Evolutionary conservation across 192 early-diverging fungal species (phyloP).

Genomic region (Coemansia sp.): DNA sequence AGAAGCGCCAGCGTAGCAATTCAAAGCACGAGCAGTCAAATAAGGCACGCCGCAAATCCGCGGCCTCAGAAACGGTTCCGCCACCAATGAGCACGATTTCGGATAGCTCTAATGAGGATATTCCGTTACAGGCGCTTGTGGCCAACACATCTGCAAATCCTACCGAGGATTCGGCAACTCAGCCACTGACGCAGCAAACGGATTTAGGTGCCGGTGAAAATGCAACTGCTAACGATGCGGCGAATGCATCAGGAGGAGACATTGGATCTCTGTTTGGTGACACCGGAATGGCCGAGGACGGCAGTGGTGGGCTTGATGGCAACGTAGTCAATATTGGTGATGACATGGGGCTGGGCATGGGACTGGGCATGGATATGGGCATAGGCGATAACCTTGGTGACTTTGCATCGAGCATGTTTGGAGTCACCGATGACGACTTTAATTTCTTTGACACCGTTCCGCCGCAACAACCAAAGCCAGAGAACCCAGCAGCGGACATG

Average conservation of each 20-base stretch:
- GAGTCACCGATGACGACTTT: conserved; percentile 55
- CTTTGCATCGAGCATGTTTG: conserved; percentile 43
- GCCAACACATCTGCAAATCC: neutral
- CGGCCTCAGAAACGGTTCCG: conserved; percentile 9
- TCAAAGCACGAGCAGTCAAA: conserved; percentile 23
- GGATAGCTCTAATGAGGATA: conserved; percentile 23
- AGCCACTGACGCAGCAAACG: neutral
- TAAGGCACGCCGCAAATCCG: conserved; percentile 40
- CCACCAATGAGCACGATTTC: conserved; percentile 15
- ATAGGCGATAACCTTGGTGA: conserved; percentile 36
- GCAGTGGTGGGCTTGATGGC: conserved; percentile 2
- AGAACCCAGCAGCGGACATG: neutral
- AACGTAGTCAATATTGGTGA: conserved; percentile 23
- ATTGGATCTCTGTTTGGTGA: conserved; percentile 48
- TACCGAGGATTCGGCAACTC: conserved; percentile 1
- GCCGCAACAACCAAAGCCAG: conserved; percentile 22
- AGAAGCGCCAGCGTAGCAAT: conserved; percentile 51
- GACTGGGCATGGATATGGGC: conserved; percentile 30
- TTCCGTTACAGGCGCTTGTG: conserved; percentile 30
- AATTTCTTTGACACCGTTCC: conserved; percentile 51
- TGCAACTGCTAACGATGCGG: neutral
- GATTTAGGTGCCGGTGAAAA: conserved; percentile 2
- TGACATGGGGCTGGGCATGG: conserved; percentile 44
- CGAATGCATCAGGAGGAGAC: conserved; percentile 7
- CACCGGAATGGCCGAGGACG: conserved; percentile 10